Evolutionary conservation across 1,139 yeast species (phyloP), one percentile per base, ranked within the genome.

Genomic region (Petasospora rhodanensis): DNA sequence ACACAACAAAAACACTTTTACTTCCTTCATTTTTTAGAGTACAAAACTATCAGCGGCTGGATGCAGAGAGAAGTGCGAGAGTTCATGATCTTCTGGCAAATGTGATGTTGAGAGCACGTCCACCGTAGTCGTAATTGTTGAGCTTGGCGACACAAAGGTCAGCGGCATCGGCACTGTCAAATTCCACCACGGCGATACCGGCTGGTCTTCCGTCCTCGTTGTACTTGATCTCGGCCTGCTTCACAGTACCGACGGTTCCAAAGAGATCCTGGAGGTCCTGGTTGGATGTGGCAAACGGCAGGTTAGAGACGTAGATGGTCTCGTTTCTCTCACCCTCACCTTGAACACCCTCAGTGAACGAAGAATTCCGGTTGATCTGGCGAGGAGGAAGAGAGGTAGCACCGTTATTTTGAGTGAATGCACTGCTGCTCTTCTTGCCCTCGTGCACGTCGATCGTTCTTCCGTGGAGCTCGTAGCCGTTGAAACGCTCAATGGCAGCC

Each of bases 201-300:
- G 80, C 67, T 16, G 95, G 78, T 52, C 80, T 72, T 24, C 94
- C 95, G 21, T 63, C 64, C 5, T 68, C 59, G 50, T 74, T 76
- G 48, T 62, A 73, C 56, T 80, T 86, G 43, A 89, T 69, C 57
- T 86, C 95, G 14, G 96, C 96, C 34, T 70, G 70, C 27, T 63
- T 64, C 19, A 89, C 91, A 35, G 73, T 66, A 18, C 95, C 96
- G 34, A 87, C 76, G 20, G 94, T 81, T 54, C 82, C 93, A 57
- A 89, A 89, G 41, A 91, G 70, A 47, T 89, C 96, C 44, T 70
- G 76, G 47, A 91, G 71, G 59, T 91, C 97, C 40, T 81, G 81
- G 48, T 79, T 79, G 26, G 87, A 76, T 16, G 97, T 89, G 29
- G 89, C 82, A 70, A 77, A 86, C 21, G 97, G 97, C 54, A 91